Percentiles rank a stretch among this genome's conserved stretches.
Conservation (phyloP, 768 basidiomycete genomes). For the Termitomyces sp. region DNA sequence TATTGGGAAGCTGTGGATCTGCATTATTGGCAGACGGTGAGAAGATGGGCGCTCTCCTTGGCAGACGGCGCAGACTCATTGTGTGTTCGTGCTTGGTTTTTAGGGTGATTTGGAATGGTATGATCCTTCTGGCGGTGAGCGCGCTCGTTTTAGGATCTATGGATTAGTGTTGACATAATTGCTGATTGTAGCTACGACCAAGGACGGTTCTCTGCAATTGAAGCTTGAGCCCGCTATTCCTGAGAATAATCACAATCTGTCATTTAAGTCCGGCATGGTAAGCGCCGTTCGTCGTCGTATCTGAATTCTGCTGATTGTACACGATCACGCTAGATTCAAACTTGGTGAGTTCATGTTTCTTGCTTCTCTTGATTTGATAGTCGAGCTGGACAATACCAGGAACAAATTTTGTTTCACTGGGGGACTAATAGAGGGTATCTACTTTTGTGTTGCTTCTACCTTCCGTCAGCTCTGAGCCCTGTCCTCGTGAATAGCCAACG, state of each 20-base stretch:
- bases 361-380: not conserved
- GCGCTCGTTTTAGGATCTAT: not conserved
- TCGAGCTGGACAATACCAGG: slow-evolving; percentile 17
- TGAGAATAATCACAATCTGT: slow-evolving; percentile 56
- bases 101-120: slow-evolving; percentile 77
- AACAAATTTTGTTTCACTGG: slow-evolving; percentile 76
- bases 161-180: not conserved
- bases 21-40: slow-evolving; percentile 62
- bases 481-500: slow-evolving; percentile 17
- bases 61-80: not conserved
- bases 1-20: slow-evolving; percentile 57
- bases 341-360: not conserved
- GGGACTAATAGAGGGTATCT: slow-evolving; percentile 52
- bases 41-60: slow-evolving; percentile 13
- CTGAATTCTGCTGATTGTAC: slow-evolving; percentile 9
- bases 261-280: slow-evolving; percentile 53
- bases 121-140: slow-evolving; percentile 43
- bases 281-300: slow-evolving; percentile 14
- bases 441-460: slow-evolving; percentile 9
- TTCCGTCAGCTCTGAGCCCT: not conserved
- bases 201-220: slow-evolving; percentile 64
- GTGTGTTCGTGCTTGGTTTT: not conserved
- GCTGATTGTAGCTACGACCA: slow-evolving; percentile 44
- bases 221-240: slow-evolving; percentile 50
- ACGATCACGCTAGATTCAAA: slow-evolving; percentile 15